phyloP scores from a whole-genome alignment of 768 basidiomycete genomes.

The Hygrocybe coccinea region DNA sequence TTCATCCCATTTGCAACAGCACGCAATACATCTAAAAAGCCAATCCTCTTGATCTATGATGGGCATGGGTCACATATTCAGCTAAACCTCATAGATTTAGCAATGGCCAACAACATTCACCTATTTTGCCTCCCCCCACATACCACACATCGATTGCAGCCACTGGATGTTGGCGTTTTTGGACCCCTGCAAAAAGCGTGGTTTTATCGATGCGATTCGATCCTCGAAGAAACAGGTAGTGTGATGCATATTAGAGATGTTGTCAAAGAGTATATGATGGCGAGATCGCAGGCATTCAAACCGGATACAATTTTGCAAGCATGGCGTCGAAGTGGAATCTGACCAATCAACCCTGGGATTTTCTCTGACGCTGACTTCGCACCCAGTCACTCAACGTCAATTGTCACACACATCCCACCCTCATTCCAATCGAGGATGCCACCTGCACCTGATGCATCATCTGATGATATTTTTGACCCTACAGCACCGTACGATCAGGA shows the following conservation, averaged over 20 bases:
- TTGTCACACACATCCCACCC: constrained; percentile 13
- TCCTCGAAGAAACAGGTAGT: constrained; percentile 22
- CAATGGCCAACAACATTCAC: constrained; percentile 23
- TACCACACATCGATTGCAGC: constrained; percentile 35
- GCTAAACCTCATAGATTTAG: constrained; percentile 24
- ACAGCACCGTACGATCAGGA: too few species aligned
- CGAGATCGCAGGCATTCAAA: constrained; percentile 15
- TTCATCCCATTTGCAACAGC: constrained; percentile 28
- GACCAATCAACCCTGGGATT: constrained; percentile 14
- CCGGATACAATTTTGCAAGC: constrained; percentile 17
- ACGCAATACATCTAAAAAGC: constrained; percentile 18
- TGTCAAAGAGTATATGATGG: constrained; percentile 8
- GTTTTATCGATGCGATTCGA: constrained; percentile 17
- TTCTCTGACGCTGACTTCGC: constrained; percentile 11
- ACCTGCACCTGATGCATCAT: constrained; percentile 9
- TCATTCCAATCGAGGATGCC: constrained; percentile 11
- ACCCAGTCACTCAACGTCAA: constrained; percentile 14
- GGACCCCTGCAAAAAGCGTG: constrained; percentile 28
- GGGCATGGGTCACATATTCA: constrained; percentile 34
- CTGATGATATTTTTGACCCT: constrained; percentile 14
- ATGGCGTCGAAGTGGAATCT: constrained; percentile 22
- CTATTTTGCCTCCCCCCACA: constrained; percentile 35
- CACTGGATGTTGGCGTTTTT: constrained; percentile 36
- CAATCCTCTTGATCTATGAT: constrained; percentile 36
- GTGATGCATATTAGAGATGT: constrained; percentile 4